Evolutionary conservation across 257 asterid genomes (phyloP), one percentile per base, ranked within the genome.

Genomic region (Penstemon davidsonii): DNA sequence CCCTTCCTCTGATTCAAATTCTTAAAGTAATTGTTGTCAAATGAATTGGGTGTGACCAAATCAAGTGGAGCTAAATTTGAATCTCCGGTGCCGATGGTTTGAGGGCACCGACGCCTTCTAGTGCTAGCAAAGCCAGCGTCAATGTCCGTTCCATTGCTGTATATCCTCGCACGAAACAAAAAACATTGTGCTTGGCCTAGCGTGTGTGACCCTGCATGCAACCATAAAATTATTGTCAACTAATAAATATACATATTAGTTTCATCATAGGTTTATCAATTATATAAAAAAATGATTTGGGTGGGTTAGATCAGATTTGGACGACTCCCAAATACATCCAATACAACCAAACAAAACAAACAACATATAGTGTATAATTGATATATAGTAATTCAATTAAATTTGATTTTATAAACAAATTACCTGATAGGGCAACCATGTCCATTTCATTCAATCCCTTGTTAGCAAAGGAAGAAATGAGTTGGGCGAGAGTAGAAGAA

Each of bases 1-100:
- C 84, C 88, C 71, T 46, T 83, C 39, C 71, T 40, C 13, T 59
- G 75, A 2, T 66, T n/a, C 55, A 83, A 8, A 6, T 83, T 80
- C 47, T 62, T 60, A 15, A 33, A 80, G 60, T 83, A 83, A 55
- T 78, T 83, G 71, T 80, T 73, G 67, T 78, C 88, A 38, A 83
- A 83, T 0, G 83, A 66, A 61, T 73, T 71, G 0, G 86, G 86
- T 3, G 86, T 80, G 66, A 80, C 88, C 73, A 80, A 58, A 67
- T 83, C 88, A 4, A 80, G 82, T 1, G 88, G 64, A 19, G 82
- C 83, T 69, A 80, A 37, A 3, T 78, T 80, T 25, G 33, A 25
- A 25, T 25, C 33, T 12, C 49, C 3, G 57, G 78, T 70, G 3
- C 83, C 84, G 11, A 77, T 74, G 7, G 67, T 73, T 9, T 60